A percentile compares a stretch with the other conserved stretches of the same genome.
Evolutionary conservation across 768 basidiomycete species (phyloP).

Genomic region (Boletus rubescentipes): DNA sequence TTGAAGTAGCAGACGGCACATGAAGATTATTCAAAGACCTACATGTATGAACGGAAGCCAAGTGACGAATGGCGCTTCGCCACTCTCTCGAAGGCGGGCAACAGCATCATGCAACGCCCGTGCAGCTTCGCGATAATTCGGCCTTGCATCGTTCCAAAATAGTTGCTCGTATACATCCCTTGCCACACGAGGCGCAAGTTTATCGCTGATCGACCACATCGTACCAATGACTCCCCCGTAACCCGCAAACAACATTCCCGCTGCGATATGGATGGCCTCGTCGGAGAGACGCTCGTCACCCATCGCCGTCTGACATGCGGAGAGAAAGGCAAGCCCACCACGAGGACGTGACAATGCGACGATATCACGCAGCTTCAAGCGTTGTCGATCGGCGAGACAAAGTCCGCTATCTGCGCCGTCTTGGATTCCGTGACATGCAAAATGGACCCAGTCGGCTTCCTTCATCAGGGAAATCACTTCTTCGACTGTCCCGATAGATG

Average conservation of each 20-base stretch:
- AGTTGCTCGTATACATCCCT: slow-evolving; percentile 28
- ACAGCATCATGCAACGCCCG: not conserved
- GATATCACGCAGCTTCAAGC: slow-evolving; percentile 4
- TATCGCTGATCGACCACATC: slow-evolving; percentile 44
- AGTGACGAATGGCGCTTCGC: no score
- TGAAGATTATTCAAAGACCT: no score
- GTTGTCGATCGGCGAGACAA: slow-evolving; percentile 6
- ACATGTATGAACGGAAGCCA: no score
- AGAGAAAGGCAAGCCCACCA: slow-evolving; percentile 41
- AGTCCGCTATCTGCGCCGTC: not conserved
- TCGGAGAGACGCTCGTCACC: slow-evolving; percentile 35
- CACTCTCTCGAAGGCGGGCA: not conserved
- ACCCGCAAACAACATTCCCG: slow-evolving; percentile 37
- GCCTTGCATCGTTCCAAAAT: not conserved
- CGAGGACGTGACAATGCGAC: slow-evolving; percentile 9
- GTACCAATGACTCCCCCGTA: slow-evolving; percentile 38
- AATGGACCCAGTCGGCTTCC: not conserved
- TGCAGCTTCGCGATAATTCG: not conserved
- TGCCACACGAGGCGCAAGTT: slow-evolving; percentile 34
- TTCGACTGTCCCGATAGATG: not conserved
- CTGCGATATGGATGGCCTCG: slow-evolving; percentile 43
- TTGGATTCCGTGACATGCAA: not conserved
- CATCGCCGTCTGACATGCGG: slow-evolving; percentile 45
- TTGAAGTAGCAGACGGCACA: no score
- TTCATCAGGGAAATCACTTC: not conserved